Evolutionary conservation across 768 basidiomycete species (phyloP).

Genomic region (Pulveroboletus frians): DNA sequence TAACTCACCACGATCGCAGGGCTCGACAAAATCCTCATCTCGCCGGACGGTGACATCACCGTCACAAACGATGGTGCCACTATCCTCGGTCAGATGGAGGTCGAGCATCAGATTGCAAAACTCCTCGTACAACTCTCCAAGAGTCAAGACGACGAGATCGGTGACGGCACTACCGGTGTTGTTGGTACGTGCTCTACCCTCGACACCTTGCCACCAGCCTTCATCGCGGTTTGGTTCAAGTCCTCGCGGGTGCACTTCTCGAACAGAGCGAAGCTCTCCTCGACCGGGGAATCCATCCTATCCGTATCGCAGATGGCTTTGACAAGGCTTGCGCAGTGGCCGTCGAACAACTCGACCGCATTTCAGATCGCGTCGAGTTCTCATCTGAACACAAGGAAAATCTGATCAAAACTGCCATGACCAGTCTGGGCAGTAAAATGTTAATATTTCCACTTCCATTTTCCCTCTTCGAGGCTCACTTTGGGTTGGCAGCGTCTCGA

Average conservation of each 20-base stretch:
- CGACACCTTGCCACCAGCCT: constrained; percentile 2
- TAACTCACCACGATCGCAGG: constrained; percentile 42
- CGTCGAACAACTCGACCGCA: constrained; percentile 82
- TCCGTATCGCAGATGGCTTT: constrained; percentile 98
- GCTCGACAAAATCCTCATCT: constrained; percentile 91
- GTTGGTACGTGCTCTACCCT: constrained; percentile 64
- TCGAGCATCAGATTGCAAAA: constrained; percentile 98
- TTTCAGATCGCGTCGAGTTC: constrained; percentile 87
- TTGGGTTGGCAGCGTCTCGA: constrained; percentile 70
- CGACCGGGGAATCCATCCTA: constrained; percentile 99
- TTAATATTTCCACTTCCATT: constrained; percentile 28
- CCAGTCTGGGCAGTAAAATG: constrained; percentile 98
- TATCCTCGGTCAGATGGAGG: constrained; percentile 97
- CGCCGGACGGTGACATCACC: constrained; percentile 97
- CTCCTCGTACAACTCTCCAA: constrained; percentile 94
- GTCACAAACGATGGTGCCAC: constrained; percentile 99
- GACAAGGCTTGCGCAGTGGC: constrained; percentile 92
- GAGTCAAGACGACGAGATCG: constrained; percentile 99
- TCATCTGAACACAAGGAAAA: constrained; percentile 78
- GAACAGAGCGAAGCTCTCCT: constrained; percentile 94
- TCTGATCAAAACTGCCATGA: constrained; percentile 91
- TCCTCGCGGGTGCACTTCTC: constrained; percentile 94
- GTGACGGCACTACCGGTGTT: constrained; percentile 98
- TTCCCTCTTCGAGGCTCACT: constrained; percentile 1
- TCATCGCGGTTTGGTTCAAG: constrained; percentile 35